These are phyloP conservation scores for Neurospora sp. DNA, from an alignment of 495 filamentous ascomycete genomes.

Conservation along the genomic window DNA sequence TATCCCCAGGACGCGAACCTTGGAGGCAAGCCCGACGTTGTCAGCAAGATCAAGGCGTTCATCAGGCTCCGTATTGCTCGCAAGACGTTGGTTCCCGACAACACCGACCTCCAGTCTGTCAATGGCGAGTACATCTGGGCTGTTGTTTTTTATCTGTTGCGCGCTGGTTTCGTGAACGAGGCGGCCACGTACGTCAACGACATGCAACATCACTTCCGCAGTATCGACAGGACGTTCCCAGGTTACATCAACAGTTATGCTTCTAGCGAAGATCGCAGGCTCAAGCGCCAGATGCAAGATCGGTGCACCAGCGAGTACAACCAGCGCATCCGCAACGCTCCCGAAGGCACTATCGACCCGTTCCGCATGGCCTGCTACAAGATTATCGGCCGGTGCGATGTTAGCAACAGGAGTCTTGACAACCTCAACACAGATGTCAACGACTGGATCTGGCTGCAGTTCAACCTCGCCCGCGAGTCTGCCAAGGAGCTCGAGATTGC, in stretches of 20 bases:
- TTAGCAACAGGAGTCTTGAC: slow-evolving; percentile 69
- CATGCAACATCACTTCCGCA: slow-evolving; percentile 68
- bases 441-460: slow-evolving; percentile 97
- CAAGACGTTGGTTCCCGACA: slow-evolving; percentile 72
- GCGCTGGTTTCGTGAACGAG: slow-evolving; percentile 72
- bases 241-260: slow-evolving; percentile 78
- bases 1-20: slow-evolving; percentile 82
- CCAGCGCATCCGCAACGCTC: slow-evolving; percentile 68
- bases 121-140: slow-evolving; percentile 87
- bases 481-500: slow-evolving; percentile 74
- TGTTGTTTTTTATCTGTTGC: slow-evolving; percentile 82
- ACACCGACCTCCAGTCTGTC: slow-evolving; percentile 57
- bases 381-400: slow-evolving; percentile 87
- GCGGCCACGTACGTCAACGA: slow-evolving; percentile 75
- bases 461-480: slow-evolving; percentile 80
- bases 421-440: slow-evolving; percentile 70
- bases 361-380: slow-evolving; percentile 98
- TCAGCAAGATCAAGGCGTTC: slow-evolving; percentile 87
- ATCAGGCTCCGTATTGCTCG: slow-evolving; percentile 64
- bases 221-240: slow-evolving; percentile 80
- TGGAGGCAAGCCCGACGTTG: slow-evolving; percentile 74
- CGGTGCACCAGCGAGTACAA: slow-evolving; percentile 84
- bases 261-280: slow-evolving; percentile 56
- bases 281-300: slow-evolving; percentile 68
- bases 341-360: slow-evolving; percentile 81